Evolutionary conservation across 108 stramenopile genomes (phyloP).

Genomic region (Tribonema minus): DNA sequence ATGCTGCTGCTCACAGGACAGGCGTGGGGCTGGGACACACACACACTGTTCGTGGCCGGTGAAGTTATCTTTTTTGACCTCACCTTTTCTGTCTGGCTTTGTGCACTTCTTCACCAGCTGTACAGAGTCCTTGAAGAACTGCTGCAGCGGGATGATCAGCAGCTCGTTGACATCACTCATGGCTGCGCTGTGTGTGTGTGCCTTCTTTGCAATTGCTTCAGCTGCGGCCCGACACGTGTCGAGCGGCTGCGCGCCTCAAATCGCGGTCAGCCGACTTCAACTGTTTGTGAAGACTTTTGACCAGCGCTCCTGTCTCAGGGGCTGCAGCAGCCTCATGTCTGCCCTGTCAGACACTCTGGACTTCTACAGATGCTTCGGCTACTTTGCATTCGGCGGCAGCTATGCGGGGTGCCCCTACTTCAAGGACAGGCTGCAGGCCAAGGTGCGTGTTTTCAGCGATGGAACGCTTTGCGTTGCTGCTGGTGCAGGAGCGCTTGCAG

Average conservation of each 20-base stretch:
- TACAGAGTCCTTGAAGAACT: slow-evolving; percentile 94
- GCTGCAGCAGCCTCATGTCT: background rate
- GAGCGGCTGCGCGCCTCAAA: no score
- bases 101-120: slow-evolving; percentile 98
- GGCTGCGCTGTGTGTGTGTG: no score
- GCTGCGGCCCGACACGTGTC: background rate
- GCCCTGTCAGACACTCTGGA: slow-evolving; percentile 9
- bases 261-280: no score
- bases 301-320: no score
- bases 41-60: no score
- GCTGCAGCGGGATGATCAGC: slow-evolving; percentile 84
- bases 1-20: no score
- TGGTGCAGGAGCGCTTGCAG: background rate
- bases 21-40: no score
- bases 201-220: no score
- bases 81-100: slow-evolving; percentile 89
- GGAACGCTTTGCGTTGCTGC: background rate
- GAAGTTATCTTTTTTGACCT: no score
- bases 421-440: slow-evolving; percentile 13
- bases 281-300: no score
- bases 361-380: slow-evolving; percentile 27
- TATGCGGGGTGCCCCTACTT: slow-evolving; percentile 35
- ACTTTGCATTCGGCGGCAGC: slow-evolving; percentile 18
- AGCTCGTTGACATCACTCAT: slow-evolving; percentile 64
- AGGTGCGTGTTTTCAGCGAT: background rate